A percentile compares a stretch with the other conserved stretches of the same genome.
phyloP scores from a whole-genome alignment of 2,329 filamentous ascomycete genomes.

The Cordyceps militaris region DNA sequence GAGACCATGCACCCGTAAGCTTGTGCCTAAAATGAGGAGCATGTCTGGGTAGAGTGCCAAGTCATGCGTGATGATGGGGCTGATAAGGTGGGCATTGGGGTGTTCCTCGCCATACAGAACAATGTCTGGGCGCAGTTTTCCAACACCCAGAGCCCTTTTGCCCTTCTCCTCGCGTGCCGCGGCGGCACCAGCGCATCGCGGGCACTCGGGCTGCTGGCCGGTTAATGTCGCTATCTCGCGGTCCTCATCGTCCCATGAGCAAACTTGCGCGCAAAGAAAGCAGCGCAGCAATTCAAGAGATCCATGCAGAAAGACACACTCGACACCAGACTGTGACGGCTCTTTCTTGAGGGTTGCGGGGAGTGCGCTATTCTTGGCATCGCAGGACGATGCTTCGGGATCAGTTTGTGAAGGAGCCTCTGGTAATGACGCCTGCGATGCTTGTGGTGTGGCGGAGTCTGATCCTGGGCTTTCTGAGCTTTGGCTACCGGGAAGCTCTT shows the following conservation, averaged over 20 bases:
- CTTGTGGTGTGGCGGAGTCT: not conserved
- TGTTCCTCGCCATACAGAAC: slow-evolving; percentile 70
- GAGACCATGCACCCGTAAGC: slow-evolving; percentile 62
- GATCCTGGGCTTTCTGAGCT: not conserved
- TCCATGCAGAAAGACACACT: slow-evolving; percentile 65
- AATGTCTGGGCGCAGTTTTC: slow-evolving; percentile 63
- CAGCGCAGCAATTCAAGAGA: slow-evolving; percentile 60
- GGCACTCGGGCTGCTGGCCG: slow-evolving; percentile 61
- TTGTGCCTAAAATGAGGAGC: slow-evolving; percentile 64
- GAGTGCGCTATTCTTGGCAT: slow-evolving; percentile 15
- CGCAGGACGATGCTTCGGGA: slow-evolving; percentile 17
- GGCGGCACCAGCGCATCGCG: slow-evolving; percentile 56
- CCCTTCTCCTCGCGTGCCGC: slow-evolving; percentile 56
- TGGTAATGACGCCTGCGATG: not conserved
- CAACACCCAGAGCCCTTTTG: slow-evolving; percentile 59
- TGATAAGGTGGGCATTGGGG: slow-evolving; percentile 60
- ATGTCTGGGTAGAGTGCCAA: slow-evolving; percentile 57
- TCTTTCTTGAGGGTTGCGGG: slow-evolving; percentile 19
- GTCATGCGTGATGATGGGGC: slow-evolving; percentile 61
- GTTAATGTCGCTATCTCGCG: slow-evolving; percentile 51
- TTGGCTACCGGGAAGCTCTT: slow-evolving; percentile 13
- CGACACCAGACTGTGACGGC: slow-evolving; percentile 39
- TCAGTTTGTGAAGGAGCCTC: slow-evolving; percentile 11
- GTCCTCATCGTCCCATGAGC: slow-evolving; percentile 51
- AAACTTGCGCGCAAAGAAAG: slow-evolving; percentile 51